Base-by-base conservation (phyloP, 495 filamentous ascomycete species). In the Aspergillus steynii region DNA sequence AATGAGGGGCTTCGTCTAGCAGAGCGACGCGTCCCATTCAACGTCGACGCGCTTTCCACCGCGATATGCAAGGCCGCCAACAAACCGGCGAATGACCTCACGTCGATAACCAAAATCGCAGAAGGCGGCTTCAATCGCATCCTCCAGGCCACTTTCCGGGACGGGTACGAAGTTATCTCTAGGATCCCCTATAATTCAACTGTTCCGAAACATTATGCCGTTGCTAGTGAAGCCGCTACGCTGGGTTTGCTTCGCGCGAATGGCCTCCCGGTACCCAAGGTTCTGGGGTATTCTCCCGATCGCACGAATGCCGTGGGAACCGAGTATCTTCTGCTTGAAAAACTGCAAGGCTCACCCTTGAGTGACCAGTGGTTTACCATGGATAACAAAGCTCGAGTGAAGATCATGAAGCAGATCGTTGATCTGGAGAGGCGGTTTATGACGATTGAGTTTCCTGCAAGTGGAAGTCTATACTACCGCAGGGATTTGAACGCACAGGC, bases 171-270 rank as follows among this genome's bases (percentile, higher is more conserved):
- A 58, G 28, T 73, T 29, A 57, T 76, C 61, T 65, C 68, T 31
- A 58, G 68, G 26, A 49, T 74, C 5, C 74, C 72, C 0, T 75
- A 68, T 53, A 60, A 55, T n/a, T 51, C 53, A 1, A 72, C 71
- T 25, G 63, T 62, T 5, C 73, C 71, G 8, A 72, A 71, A 57
- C 49, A 65, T 51, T 53, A 66, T 47, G 53, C 66, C 20, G 66
- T 71, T 2, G 73, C 69, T 4, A 77, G 75, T 64, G 74, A 79
- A 51, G 76, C 69, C 32, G 72, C 75, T 0, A 77, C 75, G 26
- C 64, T 79, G 51, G 66, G 61, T 25, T 69, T 70, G 60, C 66
- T 76, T 9, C 60, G 25, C 29, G 46, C 63, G 29, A 52, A 70
- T 45, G 62, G 68, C 10, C 58, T 76, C 29, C 76, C 73, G 9